Evolutionary conservation across 1,284 basidiomycete species (phyloP), one percentile per base, ranked within the genome.

Genomic region (Takashimella tepidaria): DNA sequence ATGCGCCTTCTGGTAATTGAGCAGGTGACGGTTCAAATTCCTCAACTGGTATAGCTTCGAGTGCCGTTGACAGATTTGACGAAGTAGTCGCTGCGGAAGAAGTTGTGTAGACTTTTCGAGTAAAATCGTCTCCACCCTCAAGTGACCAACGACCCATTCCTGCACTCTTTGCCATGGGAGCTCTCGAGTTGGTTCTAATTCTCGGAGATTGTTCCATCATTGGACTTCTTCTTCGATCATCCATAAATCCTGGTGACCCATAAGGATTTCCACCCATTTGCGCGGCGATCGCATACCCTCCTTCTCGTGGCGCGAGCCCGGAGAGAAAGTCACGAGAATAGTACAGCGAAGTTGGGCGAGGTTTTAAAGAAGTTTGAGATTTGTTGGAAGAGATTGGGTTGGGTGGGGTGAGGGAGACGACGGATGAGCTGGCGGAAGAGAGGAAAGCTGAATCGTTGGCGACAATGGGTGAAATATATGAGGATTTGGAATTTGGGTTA

Each of bases 271-370:
- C 49, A 57, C 61, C 67, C 54, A 74, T 62, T 54, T 61, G 58
- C 5, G 74, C 74, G 3, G 74, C 74, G 31, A 76, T 61, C 0
- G 74, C 74, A 59, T 76, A 76, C 8, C 74, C 74, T 20, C 74
- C 74, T 52, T 76, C 74, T 37, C 73, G 60, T 5, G 73, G 73
- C 8, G 68, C 72, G 2, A 75, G 56, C n/a, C 58, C 63, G 24
- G 57, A 61, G 13, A 75, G 46, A 48, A 73, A 67, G 49, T 75
- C 73, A 23, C 69, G 53, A 19, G 69, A 69, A 45, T 73, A 72
- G 53, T 65, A 68, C 3, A 64, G 44, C 22, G 68, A 69, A 3
- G 66, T 60, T 4, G 68, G 69, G 21, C 61, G 57, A 20, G 27
- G 48, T 22, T 45, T 55, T 11, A 68, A 55, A 16, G 64, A 66